phyloP scores from a whole-genome alignment of 768 basidiomycete genomes.

The Exidia glandulosa region DNA sequence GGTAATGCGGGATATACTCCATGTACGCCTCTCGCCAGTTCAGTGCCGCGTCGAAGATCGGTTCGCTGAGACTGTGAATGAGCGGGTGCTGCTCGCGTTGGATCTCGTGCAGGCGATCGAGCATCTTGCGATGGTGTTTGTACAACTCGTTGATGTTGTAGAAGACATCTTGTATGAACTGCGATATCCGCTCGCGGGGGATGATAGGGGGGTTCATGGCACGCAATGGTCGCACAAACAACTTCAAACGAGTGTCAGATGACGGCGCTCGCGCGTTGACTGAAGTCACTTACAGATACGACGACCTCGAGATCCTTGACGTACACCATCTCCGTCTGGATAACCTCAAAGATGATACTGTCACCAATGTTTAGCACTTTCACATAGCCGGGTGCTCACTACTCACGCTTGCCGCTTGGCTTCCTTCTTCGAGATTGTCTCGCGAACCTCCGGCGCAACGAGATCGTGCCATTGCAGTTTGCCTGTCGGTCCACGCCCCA shows the following conservation, averaged over 20 bases:
- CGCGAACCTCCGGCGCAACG: slow-evolving; percentile 54
- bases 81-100: slow-evolving; percentile 80
- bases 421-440: slow-evolving; percentile 57
- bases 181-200: slow-evolving; percentile 51
- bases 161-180: slow-evolving; percentile 80
- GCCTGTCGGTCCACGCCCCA: slow-evolving; percentile 66
- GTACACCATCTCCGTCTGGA: slow-evolving; percentile 92
- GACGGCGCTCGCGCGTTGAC: neutral
- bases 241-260: slow-evolving; percentile 31
- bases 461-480: slow-evolving; percentile 91
- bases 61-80: slow-evolving; percentile 70
- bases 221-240: slow-evolving; percentile 72
- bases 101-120: slow-evolving; percentile 73
- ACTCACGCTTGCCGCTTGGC: slow-evolving; percentile 76
- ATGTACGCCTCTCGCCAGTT: slow-evolving; percentile 90
- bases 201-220: slow-evolving; percentile 69
- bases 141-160: slow-evolving; percentile 76
- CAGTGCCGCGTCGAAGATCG: slow-evolving; percentile 78
- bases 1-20: slow-evolving; percentile 89
- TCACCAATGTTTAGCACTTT: neutral
- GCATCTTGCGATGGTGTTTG: slow-evolving; percentile 60
- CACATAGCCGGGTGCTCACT: neutral
- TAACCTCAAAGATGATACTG: slow-evolving; percentile 88
- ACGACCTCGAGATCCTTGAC: slow-evolving; percentile 87
- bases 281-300: slow-evolving; percentile 41